Conservation (phyloP, 768 basidiomycete species). For the Lentinula guzmanii region DNA sequence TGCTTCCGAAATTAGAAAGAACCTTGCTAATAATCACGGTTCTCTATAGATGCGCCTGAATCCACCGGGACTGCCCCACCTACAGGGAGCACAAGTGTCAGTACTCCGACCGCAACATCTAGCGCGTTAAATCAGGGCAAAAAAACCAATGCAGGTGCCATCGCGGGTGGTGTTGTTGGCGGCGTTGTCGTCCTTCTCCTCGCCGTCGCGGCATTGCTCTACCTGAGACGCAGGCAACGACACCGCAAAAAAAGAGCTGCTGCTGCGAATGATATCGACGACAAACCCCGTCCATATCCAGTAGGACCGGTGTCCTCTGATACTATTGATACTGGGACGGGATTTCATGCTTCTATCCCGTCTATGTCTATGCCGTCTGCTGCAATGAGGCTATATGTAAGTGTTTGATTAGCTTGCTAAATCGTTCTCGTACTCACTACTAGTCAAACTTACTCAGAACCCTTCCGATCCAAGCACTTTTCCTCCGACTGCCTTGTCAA, state of each 20-base stretch:
- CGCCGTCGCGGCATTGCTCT: slow-evolving; percentile 8
- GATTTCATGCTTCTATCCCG: not conserved
- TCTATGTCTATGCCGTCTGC: slow-evolving; percentile 10
- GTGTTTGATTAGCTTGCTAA: not conserved
- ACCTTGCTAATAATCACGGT: not conserved
- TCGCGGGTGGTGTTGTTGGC: slow-evolving; percentile 20
- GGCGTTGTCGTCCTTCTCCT: slow-evolving; percentile 14
- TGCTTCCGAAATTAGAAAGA: too few species aligned
- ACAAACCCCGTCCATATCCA: not conserved
- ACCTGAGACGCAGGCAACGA: slow-evolving; percentile 10
- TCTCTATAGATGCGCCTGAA: slow-evolving; percentile 9
- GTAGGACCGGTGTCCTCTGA: not conserved
- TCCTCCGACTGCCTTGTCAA: not conserved
- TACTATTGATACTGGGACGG: slow-evolving; percentile 1
- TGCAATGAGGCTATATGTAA: slow-evolving; percentile 22
- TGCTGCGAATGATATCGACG: not conserved
- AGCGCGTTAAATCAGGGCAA: not conserved
- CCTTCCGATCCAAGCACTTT: slow-evolving; percentile 24
- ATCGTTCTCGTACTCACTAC: not conserved
- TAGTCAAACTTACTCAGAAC: slow-evolving; percentile 15
- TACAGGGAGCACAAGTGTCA: not conserved
- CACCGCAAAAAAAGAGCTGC: not conserved
- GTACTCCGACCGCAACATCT: not conserved
- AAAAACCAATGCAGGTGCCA: slow-evolving; percentile 16
- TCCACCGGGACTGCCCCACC: slow-evolving; percentile 4